Conservation (phyloP, 805 yeast genomes). For the Cyberlindnera euphorbiae region DNA sequence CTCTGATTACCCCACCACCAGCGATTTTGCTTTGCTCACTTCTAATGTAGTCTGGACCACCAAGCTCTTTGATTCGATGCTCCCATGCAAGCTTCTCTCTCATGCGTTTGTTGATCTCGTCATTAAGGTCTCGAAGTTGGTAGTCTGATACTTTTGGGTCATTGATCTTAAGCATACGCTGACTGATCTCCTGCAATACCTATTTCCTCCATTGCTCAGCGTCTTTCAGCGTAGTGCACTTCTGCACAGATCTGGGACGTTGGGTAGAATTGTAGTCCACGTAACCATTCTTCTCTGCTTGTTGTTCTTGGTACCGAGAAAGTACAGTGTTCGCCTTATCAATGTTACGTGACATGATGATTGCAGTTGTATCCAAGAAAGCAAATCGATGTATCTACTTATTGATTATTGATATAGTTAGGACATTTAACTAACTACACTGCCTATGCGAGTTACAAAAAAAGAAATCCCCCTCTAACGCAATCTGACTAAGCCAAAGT, state of each 20-base stretch:
- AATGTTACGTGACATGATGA: constrained; percentile 59
- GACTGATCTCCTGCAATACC: constrained; percentile 59
- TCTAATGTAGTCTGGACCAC: constrained; percentile 60
- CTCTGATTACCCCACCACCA: constrained; percentile 20
- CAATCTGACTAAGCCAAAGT: too few species aligned
- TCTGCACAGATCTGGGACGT: constrained; percentile 57
- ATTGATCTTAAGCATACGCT: constrained; percentile 55
- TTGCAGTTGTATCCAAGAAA: neutral
- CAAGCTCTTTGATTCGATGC: constrained; percentile 58
- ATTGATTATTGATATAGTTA: too few species aligned
- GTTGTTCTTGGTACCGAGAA: constrained; percentile 58
- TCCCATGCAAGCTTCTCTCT: constrained; percentile 79
- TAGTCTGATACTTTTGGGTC: constrained; percentile 54
- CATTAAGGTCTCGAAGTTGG: constrained; percentile 71
- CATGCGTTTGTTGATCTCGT: constrained; percentile 60
- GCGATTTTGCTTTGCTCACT: constrained; percentile 23
- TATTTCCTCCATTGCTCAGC: constrained; percentile 69
- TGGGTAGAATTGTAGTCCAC: constrained; percentile 49
- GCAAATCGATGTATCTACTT: too few species aligned
- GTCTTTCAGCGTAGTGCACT: constrained; percentile 50
- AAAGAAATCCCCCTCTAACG: too few species aligned
- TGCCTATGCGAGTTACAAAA: too few species aligned
- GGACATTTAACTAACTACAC: neutral
- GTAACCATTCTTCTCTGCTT: constrained; percentile 54
- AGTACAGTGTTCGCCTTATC: constrained; percentile 74